These are phyloP conservation scores for Boletus sp. DNA, from an alignment of 1,284 basidiomycete genomes.

Conservation along the genomic window DNA sequence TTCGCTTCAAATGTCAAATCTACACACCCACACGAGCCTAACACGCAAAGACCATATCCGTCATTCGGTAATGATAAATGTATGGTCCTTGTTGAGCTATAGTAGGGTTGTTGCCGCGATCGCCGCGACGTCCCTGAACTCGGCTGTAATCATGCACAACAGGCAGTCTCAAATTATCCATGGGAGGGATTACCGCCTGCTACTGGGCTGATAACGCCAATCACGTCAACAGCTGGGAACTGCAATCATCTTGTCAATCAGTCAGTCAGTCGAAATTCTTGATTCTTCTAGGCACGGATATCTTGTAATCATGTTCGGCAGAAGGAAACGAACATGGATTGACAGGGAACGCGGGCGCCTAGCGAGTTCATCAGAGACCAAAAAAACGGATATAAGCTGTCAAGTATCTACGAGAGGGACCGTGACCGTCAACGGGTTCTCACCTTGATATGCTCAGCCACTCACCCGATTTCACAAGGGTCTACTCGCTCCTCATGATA, in stretches of 20 bases:
- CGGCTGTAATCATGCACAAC: background rate
- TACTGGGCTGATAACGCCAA: background rate
- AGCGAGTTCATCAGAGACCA: background rate
- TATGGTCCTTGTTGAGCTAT: background rate
- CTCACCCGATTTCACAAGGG: background rate
- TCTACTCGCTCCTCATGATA: background rate
- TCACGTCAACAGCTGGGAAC: background rate
- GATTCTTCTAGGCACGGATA: background rate
- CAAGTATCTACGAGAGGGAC: background rate
- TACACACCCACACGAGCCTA: constrained; percentile 7
- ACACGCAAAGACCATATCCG: background rate
- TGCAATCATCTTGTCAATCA: background rate
- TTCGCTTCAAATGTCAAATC: background rate
- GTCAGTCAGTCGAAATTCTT: background rate
- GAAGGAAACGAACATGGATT: background rate
- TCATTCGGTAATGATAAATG: constrained; percentile 13
- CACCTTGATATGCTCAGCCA: background rate
- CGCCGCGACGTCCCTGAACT: background rate
- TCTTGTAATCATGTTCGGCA: background rate
- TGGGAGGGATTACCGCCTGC: background rate
- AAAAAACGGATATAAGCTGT: background rate
- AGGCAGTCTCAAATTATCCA: constrained; percentile 9
- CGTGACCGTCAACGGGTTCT: background rate
- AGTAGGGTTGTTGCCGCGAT: background rate
- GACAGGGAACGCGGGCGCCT: background rate